Evolutionary conservation across 2,329 filamentous ascomycete species (phyloP), one percentile per base, ranked within the genome.

Genomic region (Fusarium sp.): DNA sequence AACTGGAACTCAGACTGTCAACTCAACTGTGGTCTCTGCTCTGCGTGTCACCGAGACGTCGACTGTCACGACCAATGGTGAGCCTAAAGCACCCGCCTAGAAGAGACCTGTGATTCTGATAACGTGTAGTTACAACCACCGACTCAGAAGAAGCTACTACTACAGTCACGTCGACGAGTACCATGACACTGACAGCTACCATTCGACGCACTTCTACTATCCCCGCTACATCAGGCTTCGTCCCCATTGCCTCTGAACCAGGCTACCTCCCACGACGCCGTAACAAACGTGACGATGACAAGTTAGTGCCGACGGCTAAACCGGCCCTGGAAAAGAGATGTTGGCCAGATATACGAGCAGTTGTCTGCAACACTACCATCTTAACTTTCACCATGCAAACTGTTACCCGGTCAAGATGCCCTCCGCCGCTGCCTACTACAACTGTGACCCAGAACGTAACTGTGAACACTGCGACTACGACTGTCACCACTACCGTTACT

Each of bases 61-160:
- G 24, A 30, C 11, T 18, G 15, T 26, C 20, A 36, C 54, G 7
- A 50, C 16, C 12, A 30, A 20, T 10, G 12, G 54, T 60, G 39
- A 22, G 24, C 30, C 15, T 7, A 24, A 9, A 15, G 2, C 6
- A 3, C 6, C 3, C 11, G 5, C 8, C n/a, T n/a, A n/a, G 1
- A 39, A 50, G 20, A 18, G 4, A 6, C 7, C 15, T 28, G 30
- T 11, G 7, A 42, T 57, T 36, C 44, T 61, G 14, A 63, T 15
- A 1, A 12, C 1, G 10, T n/a, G 2, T 31, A 60, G 61, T 22
- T 5, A 59, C 41, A 20, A 28, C 28, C 11, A 48, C 53, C 14
- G n/a, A 39, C 1, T 33, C 16, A 2, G 42, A 60, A 22, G 22
- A 41, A 15, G 12, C 20, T 18, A 41, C 30, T 10, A 26, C 36